Percentiles rank a stretch among this genome's conserved stretches.
These are phyloP conservation scores for Venturia aucupariae DNA, from an alignment of 2,329 filamentous ascomycete genomes.

Conservation along the genomic window DNA sequence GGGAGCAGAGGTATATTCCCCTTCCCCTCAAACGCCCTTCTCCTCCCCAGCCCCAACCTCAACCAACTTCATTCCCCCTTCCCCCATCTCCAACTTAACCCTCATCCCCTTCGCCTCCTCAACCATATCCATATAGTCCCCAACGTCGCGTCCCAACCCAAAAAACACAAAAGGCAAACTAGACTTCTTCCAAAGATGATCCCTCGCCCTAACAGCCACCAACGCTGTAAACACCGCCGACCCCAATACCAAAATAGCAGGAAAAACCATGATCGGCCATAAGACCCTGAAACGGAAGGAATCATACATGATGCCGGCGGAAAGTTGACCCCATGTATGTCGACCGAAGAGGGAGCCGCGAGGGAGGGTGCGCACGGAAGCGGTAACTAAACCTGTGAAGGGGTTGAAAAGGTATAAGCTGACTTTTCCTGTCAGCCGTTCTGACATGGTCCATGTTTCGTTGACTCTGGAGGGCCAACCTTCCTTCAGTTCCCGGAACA, in stretches of 20 bases:
- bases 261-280: background rate
- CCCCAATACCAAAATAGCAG: background rate
- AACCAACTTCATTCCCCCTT: background rate
- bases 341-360: background rate
- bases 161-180: background rate
- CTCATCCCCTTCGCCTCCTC: background rate
- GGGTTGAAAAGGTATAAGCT: background rate
- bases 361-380: background rate
- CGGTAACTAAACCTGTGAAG: background rate
- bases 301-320: background rate
- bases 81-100: background rate
- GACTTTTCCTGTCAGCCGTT: background rate
- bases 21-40: no score
- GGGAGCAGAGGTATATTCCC: no score
- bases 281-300: background rate
- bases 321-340: background rate
- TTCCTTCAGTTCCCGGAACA: background rate
- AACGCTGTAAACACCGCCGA: background rate
- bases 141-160: background rate
- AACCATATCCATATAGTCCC: conserved; percentile 2
- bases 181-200: conserved; percentile 2
- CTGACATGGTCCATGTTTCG: background rate
- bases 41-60: background rate
- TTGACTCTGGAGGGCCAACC: background rate
- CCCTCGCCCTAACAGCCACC: background rate